Percentiles rank a stretch among this genome's conserved stretches.
These are phyloP conservation scores for Linnemannia exigua DNA, from an alignment of 192 early-diverging fungal genomes.

Conservation along the genomic window DNA sequence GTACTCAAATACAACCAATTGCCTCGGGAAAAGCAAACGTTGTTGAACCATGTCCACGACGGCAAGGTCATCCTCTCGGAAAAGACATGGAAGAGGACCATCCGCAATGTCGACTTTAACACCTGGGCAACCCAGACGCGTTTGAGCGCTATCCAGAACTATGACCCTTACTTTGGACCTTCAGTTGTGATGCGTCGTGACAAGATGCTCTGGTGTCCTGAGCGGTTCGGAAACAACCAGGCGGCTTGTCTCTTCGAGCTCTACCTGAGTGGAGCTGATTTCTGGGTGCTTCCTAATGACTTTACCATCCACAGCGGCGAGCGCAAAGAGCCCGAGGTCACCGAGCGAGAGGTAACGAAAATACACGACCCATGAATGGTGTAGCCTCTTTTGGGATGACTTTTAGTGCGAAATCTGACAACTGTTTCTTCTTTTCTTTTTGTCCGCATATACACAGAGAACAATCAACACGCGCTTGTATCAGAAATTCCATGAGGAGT, in stretches of 20 bases:
- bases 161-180: slow-evolving; percentile 72
- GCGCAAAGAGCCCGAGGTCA: slow-evolving; percentile 27
- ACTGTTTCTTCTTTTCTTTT: background rate
- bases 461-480: slow-evolving; percentile 64
- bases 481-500: slow-evolving; percentile 68
- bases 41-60: slow-evolving; percentile 48
- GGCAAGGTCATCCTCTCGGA: slow-evolving; percentile 59
- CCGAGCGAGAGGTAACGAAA: slow-evolving; percentile 60
- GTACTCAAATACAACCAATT: slow-evolving; percentile 20
- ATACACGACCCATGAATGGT: background rate
- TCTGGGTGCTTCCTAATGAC: slow-evolving; percentile 68
- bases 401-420: too few species aligned
- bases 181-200: slow-evolving; percentile 65
- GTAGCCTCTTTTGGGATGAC: background rate
- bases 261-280: slow-evolving; percentile 66
- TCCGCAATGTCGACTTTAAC: slow-evolving; percentile 63
- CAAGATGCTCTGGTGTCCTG: slow-evolving; percentile 68
- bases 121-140: slow-evolving; percentile 58
- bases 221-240: slow-evolving; percentile 69
- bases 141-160: slow-evolving; percentile 64
- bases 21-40: slow-evolving; percentile 51
- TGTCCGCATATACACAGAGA: slow-evolving; percentile 36
- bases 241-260: slow-evolving; percentile 66
- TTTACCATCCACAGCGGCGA: slow-evolving; percentile 58
- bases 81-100: slow-evolving; percentile 68